A percentile compares a stretch with the other conserved stretches of the same genome.
phyloP scores from a whole-genome alignment of 2,329 filamentous ascomycete species.

The Cladorrhinum sp. region DNA sequence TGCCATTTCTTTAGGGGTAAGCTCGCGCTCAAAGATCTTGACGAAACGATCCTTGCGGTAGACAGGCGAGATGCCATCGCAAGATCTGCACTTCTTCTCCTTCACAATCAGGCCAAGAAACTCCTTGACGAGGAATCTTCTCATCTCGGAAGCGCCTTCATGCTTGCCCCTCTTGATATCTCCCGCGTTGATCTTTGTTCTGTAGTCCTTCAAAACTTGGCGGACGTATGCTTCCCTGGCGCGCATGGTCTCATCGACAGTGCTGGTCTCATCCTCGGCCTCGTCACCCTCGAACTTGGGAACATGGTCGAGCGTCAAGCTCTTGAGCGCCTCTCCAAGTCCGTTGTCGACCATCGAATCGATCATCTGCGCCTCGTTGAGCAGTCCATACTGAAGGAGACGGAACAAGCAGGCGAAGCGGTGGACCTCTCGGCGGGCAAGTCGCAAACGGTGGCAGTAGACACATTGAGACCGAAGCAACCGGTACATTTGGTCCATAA shows the following conservation, averaged over 20 bases:
- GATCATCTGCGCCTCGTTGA: slow-evolving; percentile 63
- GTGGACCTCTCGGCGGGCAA: slow-evolving; percentile 73
- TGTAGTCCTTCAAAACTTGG: slow-evolving; percentile 62
- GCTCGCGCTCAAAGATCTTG: slow-evolving; percentile 86
- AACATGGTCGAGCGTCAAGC: slow-evolving; percentile 37
- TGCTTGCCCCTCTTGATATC: slow-evolving; percentile 67
- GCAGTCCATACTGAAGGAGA: slow-evolving; percentile 78
- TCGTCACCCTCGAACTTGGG: slow-evolving; percentile 52
- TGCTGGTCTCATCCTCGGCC: slow-evolving; percentile 62
- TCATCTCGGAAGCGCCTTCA: slow-evolving; percentile 74
- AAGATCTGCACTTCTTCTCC: slow-evolving; percentile 65
- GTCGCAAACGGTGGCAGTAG: slow-evolving; percentile 84
- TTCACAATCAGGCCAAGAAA: slow-evolving; percentile 73
- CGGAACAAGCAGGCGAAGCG: slow-evolving; percentile 80
- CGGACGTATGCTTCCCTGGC: slow-evolving; percentile 67
- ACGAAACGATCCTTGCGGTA: slow-evolving; percentile 88
- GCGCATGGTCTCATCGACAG: slow-evolving; percentile 49
- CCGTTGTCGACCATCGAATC: slow-evolving; percentile 50
- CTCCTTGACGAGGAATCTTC: slow-evolving; percentile 72
- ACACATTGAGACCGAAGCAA: slow-evolving; percentile 83
- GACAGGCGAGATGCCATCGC: slow-evolving; percentile 68
- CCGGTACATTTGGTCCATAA: slow-evolving; percentile 86
- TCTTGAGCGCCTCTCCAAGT: slow-evolving; percentile 34
- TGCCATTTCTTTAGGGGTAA: slow-evolving; percentile 70
- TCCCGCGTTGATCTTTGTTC: slow-evolving; percentile 38